These are phyloP conservation scores for Cercospora zeae-maydis DNA, from an alignment of 2,329 filamentous ascomycete species.

Conservation along the genomic window DNA sequence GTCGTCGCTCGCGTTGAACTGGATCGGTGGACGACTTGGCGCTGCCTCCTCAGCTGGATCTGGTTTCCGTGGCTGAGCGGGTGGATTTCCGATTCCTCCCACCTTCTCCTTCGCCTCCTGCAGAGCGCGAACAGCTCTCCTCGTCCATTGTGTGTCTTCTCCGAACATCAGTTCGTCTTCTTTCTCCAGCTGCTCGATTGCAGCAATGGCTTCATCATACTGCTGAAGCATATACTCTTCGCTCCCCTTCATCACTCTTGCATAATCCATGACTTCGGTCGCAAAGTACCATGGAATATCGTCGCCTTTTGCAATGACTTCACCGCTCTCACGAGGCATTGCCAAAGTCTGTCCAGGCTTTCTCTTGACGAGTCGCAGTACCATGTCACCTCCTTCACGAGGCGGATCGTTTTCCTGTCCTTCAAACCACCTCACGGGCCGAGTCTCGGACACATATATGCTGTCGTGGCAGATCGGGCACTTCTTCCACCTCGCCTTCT, in stretches of 20 bases:
- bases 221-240: conserved; percentile 81
- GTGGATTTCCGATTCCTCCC: conserved; percentile 63
- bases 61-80: conserved; percentile 51
- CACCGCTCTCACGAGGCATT: conserved; percentile 75
- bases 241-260: conserved; percentile 90
- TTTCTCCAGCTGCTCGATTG: conserved; percentile 70
- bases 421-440: conserved; percentile 84
- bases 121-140: conserved; percentile 74
- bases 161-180: conserved; percentile 91
- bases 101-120: conserved; percentile 72
- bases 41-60: conserved; percentile 34
- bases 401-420: conserved; percentile 82
- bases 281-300: conserved; percentile 94
- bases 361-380: conserved; percentile 80
- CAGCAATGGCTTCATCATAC: conserved; percentile 72
- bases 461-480: conserved; percentile 94
- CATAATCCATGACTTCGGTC: conserved; percentile 90
- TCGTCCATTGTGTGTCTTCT: conserved; percentile 89
- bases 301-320: conserved; percentile 64
- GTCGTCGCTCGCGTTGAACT: conserved; percentile 46
- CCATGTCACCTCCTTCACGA: conserved; percentile 80
- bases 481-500: conserved; percentile 80
- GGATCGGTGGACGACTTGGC: conserved; percentile 41
- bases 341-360: conserved; percentile 78
- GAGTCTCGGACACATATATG: conserved; percentile 85